Percentiles rank a stretch among this genome's conserved stretches.
phyloP scores from a whole-genome alignment of 2,329 filamentous ascomycete species.

The Helotiales sp. region DNA sequence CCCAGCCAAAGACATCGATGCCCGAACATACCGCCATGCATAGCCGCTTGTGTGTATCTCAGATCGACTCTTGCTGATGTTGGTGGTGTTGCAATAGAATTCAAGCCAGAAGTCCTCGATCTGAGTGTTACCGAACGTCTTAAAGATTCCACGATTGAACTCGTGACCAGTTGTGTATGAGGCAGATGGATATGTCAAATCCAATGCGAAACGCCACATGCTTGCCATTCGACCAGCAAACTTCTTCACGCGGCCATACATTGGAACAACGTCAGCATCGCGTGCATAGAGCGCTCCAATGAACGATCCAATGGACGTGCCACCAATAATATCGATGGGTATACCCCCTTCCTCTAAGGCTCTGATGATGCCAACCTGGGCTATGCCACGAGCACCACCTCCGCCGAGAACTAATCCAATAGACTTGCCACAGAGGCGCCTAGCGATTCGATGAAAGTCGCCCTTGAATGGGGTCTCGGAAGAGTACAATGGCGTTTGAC shows the following conservation, averaged over 20 bases:
- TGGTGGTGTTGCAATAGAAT: constrained; percentile 99
- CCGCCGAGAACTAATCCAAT: constrained; percentile 93
- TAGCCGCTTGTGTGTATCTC: constrained; percentile 97
- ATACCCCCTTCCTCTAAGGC: constrained; percentile 96
- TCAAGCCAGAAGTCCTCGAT: constrained; percentile 99
- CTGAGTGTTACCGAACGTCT: constrained; percentile 93
- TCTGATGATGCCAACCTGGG: constrained; percentile 90
- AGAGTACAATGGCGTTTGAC: constrained; percentile 85
- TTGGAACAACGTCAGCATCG: constrained; percentile 94
- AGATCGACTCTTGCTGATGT: constrained; percentile 88
- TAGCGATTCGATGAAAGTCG: constrained; percentile 90
- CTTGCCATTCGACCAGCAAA: constrained; percentile 98
- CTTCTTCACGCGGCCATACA: constrained; percentile 96
- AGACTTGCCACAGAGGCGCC: constrained; percentile 88
- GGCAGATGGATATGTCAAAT: constrained; percentile 92
- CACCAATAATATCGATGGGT: constrained; percentile 91
- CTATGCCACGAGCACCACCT: constrained; percentile 86
- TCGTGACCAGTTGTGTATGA: constrained; percentile 98
- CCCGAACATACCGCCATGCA: constrained; percentile 94
- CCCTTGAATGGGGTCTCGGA: constrained; percentile 92
- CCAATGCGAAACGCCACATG: constrained; percentile 96
- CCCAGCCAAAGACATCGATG: constrained; percentile 94
- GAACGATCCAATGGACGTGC: constrained; percentile 94
- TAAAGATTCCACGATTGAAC: constrained; percentile 98
- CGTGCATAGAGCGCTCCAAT: constrained; percentile 94